These are phyloP conservation scores for Golubevia sp. DNA, from an alignment of 1,284 basidiomycete genomes.

Conservation along the genomic window DNA sequence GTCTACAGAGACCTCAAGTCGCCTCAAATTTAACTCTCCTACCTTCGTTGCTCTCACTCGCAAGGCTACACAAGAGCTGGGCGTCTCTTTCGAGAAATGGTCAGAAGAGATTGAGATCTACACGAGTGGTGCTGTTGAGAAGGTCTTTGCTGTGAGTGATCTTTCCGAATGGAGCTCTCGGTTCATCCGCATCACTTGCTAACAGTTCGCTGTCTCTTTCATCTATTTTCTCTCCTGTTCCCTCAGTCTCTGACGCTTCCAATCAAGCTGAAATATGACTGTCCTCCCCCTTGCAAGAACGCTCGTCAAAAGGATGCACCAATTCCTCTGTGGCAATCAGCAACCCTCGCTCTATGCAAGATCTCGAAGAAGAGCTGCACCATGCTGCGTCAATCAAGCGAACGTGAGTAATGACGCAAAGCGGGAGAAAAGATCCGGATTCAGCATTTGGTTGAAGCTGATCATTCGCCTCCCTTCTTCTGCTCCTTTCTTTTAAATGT, in stretches of 20 bases:
- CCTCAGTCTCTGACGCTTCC: constrained; percentile 22
- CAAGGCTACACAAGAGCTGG: constrained; percentile 18
- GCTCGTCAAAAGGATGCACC: constrained; percentile 5
- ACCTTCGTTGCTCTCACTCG: constrained; percentile 28
- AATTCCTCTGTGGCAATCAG: constrained; percentile 31
- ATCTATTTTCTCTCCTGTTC: background rate
- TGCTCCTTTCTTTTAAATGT: background rate
- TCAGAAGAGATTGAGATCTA: constrained; percentile 21
- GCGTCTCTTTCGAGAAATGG: constrained; percentile 18
- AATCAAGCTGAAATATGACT: constrained; percentile 47
- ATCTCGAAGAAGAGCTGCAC: constrained; percentile 19
- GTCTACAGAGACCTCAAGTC: no score
- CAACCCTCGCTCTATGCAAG: constrained; percentile 27
- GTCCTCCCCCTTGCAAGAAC: constrained; percentile 21
- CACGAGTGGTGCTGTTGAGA: constrained; percentile 28
- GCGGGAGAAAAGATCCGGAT: no score
- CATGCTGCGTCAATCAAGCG: constrained; percentile 11
- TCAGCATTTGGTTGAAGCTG: no score
- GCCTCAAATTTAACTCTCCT: background rate
- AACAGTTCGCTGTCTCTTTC: no score
- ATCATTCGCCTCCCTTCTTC: background rate
- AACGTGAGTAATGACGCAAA: no score
- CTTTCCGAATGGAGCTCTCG: background rate
- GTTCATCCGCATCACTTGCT: no score
- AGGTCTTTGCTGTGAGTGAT: constrained; percentile 12